Conservation (phyloP, 495 filamentous ascomycete species). For the Aspergillus incahuasiensis region DNA sequence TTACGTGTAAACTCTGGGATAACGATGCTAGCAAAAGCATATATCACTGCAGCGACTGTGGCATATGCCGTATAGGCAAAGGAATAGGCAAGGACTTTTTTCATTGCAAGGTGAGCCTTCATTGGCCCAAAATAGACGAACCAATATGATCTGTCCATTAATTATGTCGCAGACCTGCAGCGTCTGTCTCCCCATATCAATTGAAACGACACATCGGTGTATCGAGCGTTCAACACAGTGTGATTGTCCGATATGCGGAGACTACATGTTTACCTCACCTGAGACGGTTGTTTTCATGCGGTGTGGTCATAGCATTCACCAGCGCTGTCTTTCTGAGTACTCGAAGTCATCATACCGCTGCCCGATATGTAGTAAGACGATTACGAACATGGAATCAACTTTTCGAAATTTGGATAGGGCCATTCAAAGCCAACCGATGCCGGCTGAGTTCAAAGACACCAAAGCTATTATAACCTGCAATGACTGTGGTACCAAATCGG, state of each 20-base stretch:
- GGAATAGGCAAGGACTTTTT: conserved; percentile 94
- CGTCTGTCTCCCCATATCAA: conserved; percentile 83
- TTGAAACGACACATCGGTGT: conserved; percentile 79
- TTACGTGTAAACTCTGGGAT: conserved; percentile 89
- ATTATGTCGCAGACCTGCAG: conserved; percentile 64
- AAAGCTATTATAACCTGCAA: conserved; percentile 85
- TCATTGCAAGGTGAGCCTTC: conserved; percentile 80
- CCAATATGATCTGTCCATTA: conserved; percentile 3
- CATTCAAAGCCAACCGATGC: conserved; percentile 90
- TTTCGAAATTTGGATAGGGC: conserved; percentile 84
- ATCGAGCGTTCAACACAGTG: conserved; percentile 93
- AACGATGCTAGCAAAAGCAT: conserved; percentile 86
- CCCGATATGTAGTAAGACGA: conserved; percentile 88
- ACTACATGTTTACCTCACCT: conserved; percentile 95
- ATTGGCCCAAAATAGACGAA: not conserved
- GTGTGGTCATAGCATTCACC: conserved; percentile 95
- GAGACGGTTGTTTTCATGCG: conserved; percentile 87
- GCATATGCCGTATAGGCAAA: conserved; percentile 86
- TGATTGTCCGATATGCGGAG: conserved; percentile 96
- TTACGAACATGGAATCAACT: conserved; percentile 93
- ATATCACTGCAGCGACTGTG: conserved; percentile 96
- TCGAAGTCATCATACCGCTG: conserved; percentile 88
- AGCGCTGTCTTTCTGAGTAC: conserved; percentile 76
- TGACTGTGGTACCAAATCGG: conserved; percentile 83
- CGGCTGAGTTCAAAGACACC: conserved; percentile 70